phyloP scores from a whole-genome alignment of 2,329 filamentous ascomycete species.

The Tothia fuscella region DNA sequence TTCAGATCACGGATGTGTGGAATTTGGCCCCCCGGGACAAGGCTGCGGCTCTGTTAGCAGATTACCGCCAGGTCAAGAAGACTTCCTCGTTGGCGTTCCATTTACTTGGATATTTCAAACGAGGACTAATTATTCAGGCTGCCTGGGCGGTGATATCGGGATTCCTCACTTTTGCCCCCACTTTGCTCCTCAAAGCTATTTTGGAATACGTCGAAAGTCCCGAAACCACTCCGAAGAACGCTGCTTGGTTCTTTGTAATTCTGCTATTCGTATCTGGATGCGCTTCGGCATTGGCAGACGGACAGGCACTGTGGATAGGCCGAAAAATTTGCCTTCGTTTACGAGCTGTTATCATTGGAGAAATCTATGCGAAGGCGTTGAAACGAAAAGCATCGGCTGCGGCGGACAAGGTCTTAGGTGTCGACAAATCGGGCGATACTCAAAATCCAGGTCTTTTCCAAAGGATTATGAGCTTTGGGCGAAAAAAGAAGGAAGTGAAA shows the following conservation, averaged over 20 bases:
- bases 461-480: conserved; percentile 42
- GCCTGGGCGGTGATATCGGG: conserved; percentile 68
- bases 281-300: conserved; percentile 70
- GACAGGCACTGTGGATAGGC: conserved; percentile 83
- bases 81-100: conserved; percentile 69
- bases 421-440: conserved; percentile 34
- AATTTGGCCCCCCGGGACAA: conserved; percentile 83
- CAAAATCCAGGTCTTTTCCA: conserved; percentile 31
- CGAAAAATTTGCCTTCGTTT: conserved; percentile 89
- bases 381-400: conserved; percentile 77
- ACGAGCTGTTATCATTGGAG: conserved; percentile 88
- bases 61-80: conserved; percentile 78
- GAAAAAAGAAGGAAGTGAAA: conserved; percentile 37
- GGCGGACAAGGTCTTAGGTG: conserved; percentile 60
- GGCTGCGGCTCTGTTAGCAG: conserved; percentile 63
- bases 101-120: conserved; percentile 73
- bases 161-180: conserved; percentile 81
- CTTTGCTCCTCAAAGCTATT: conserved; percentile 79
- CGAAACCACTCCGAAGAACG: conserved; percentile 61
- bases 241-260: conserved; percentile 92
- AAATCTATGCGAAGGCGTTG: conserved; percentile 93
- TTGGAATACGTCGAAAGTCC: conserved; percentile 89
- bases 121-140: conserved; percentile 63
- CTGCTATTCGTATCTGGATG: conserved; percentile 74
- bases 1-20: conserved; percentile 82